Evolutionary conservation across 495 filamentous ascomycete species (phyloP), one percentile per base, ranked within the genome.

Genomic region (Usnea hakonensis): DNA sequence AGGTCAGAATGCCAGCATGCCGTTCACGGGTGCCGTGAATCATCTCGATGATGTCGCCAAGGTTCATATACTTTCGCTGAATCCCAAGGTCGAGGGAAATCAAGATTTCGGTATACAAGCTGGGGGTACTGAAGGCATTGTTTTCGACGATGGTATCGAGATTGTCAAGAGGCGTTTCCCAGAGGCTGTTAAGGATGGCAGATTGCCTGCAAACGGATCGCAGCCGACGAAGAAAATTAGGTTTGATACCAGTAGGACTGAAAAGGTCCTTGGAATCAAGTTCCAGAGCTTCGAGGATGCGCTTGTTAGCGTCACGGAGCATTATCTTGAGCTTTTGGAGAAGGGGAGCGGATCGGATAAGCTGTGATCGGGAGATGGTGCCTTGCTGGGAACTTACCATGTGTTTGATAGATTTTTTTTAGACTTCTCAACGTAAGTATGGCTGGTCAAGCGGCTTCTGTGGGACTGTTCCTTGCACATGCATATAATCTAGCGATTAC

Each of bases 1-100:
- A 5, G 61, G 61, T 2, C 0, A 38, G 0, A 32, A 56, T 16
- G 21, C 38, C 11, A 17, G 21, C 19, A 9, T 33, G 8, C 21
- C 59, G 13, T 66, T 69, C 26, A 65, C 72, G 17, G 71, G 73
- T 33, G 69, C 72, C 4, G 70, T 71, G 28, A 75, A 78, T n/a
- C 70, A 77, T 55, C 70, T 75, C 40, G 68, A 74, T 21, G 79
- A 81, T 55, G 75, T 78, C 23, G 79, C 78, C 10, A 67, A 68
- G 35, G 67, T 73, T 6, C 77, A 80, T 57, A 70, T 81, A 17
- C 33, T 66, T 7, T 72, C 77, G 7, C 71, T 81, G 30, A 63
- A 75, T 48, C 70, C 73, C 21, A 66, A 67, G 14, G 68, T 80
- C 13, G 19, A 36, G 38, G 77, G 77, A 1, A 73, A 73, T 53